Base-by-base conservation (phyloP, 2,329 filamentous ascomycete genomes). In the Venturia pyrina region DNA sequence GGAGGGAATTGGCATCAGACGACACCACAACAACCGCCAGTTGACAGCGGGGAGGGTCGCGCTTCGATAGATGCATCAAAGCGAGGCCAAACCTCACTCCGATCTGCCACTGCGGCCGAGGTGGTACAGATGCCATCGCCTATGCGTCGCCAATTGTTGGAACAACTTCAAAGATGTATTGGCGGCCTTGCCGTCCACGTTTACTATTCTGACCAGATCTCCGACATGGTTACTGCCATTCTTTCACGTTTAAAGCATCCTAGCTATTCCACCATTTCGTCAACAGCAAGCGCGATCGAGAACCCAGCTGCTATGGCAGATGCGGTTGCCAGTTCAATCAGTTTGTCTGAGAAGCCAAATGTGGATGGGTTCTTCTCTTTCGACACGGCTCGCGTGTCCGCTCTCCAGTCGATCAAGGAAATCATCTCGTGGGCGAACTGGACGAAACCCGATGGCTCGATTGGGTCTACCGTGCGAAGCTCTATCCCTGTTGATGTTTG, bases 141-240 rank as follows among this genome's bases (percentile, higher is more conserved):
- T 2, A 74, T 77, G 19, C 83, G 87, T 62, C 82, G 82, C 68
- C 83, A 87, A 69, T 81, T 97, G 19, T 78, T 96, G 37, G 76
- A 80, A 43, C 85, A 87, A 41, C 82, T 98, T 19, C 88, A 95
- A 74, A 83, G 85, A 70, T 96, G 91, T 76, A 92, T 97, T 68
- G 91, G 91, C n/a, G 87, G 93, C 73, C 80, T 99, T 37, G 92
- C 93, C 2, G 96, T 91, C 0, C 95, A 99, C 73, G 88, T 97
- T 41, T 99, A 99, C 79, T 99, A 99, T 74, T 90, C 90, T 1
- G 93, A 98, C 71, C 95, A 99, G 76, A 91, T 98, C 65, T 87
- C 90, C 1, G 95, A 99, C 76, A 97, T 98, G 91, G 87, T 97
- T 63, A 84, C 87, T 24, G 87, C 91, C 0, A 88, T 98, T 57